Evolutionary conservation across 192 early-diverging fungal species (phyloP), one percentile per base, ranked within the genome.

Genomic region (Phlyctochytrium planicorne): DNA sequence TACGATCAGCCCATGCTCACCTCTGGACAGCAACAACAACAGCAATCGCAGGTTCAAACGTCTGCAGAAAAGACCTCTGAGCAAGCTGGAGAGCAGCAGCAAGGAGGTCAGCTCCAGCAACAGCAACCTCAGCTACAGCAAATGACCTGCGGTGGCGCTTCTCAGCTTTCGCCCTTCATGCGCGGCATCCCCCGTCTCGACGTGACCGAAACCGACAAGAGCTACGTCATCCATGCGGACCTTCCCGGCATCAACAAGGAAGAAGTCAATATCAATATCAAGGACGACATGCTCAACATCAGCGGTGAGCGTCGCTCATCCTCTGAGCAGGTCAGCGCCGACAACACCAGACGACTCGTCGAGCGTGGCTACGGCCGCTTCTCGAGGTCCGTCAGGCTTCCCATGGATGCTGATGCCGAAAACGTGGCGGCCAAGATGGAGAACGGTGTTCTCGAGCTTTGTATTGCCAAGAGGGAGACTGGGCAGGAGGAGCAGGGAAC

Each of bases 161-260:
- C n/a, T 17, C n/a, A 50, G 63, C 14, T 24, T 20, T 17, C 30
- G 30, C 30, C 16, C 61, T 62, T 62, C 32, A 17, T 30, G 16
- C 34, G 61, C 33, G 17, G 16, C 29, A 37, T 37, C 30, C n/a
- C n/a, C n/a, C 68, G 66, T 25, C 25, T 82, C 12, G 85, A 87
- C 59, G 57, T 87, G 30, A 75, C 70, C 52, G 82, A 88, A 73
- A 74, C 59, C 2, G 77, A 79, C 10, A 76, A 84, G 17, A 73
- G 69, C 4, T 83, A 69, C 62, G 34, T 64, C 14, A 59, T 88
- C 3, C 71, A 75, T 69, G 77, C 73, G 16, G 87, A 88, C 37
- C 56, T 88, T 29, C 86, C 87, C 30, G 87, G 87, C 16, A 71
- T 84, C 24, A 57, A 33, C 27, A 83, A 86, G 60, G 83, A 87